These are phyloP conservation scores for Leccinum subtestaceum DNA, from an alignment of 768 basidiomycete genomes.

Conservation along the genomic window DNA sequence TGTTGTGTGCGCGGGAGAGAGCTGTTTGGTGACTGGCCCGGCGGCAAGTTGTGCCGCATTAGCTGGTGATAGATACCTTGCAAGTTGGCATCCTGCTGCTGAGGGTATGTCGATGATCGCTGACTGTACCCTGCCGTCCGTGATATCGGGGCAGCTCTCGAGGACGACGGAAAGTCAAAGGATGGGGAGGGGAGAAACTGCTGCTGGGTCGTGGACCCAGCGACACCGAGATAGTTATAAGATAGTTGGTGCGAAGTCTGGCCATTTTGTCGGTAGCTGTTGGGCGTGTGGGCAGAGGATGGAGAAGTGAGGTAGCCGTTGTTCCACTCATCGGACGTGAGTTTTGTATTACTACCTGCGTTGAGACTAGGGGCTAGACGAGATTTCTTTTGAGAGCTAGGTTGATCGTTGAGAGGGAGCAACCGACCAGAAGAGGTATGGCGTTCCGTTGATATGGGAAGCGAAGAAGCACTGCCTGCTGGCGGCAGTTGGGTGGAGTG, in stretches of 20 bases:
- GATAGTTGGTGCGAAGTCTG: constrained; percentile 26
- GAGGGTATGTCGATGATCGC: constrained; percentile 27
- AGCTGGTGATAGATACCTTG: constrained; percentile 33
- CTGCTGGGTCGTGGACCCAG: constrained; percentile 19
- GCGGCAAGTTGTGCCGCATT: constrained; percentile 27
- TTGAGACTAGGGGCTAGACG: constrained; percentile 27
- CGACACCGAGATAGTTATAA: constrained; percentile 26
- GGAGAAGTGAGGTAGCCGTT: constrained; percentile 32
- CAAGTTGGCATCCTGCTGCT: constrained; percentile 30
- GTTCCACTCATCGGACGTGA: constrained; percentile 28
- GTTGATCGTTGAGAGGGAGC: constrained; percentile 25
- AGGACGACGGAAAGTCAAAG: constrained; percentile 32
- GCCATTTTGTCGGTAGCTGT: constrained; percentile 29
- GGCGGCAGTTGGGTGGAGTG: constrained; percentile 28
- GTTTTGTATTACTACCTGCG: constrained; percentile 24
- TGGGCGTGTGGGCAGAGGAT: constrained; percentile 26
- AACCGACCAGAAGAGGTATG: constrained; percentile 34
- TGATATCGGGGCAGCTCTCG: constrained; percentile 23
- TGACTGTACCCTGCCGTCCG: constrained; percentile 25
- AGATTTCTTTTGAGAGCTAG: constrained; percentile 28
- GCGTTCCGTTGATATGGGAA: constrained; percentile 34
- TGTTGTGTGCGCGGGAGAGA: constrained; percentile 24
- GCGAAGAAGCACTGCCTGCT: constrained; percentile 21
- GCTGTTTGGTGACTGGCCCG: constrained; percentile 17
- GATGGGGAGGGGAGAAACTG: constrained; percentile 22